Evolutionary conservation across 768 basidiomycete genomes (phyloP).

Genomic region (Steccherinum ochraceum): DNA sequence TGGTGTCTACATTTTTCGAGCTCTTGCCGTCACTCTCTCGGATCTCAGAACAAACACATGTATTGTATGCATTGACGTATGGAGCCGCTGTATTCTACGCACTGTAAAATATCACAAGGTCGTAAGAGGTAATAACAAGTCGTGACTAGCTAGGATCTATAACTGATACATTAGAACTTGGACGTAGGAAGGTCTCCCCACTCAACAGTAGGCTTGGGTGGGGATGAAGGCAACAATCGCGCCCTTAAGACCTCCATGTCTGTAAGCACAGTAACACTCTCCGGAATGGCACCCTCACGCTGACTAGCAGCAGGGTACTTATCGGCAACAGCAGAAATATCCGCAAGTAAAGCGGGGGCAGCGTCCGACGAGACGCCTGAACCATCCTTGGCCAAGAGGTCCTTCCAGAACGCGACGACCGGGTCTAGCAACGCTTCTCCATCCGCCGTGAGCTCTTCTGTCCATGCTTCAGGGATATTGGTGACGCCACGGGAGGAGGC

Average conservation of each 20-base stretch:
- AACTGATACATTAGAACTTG: conserved; percentile 35
- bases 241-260: conserved; percentile 65
- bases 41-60: too few relatives aligned
- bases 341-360: conserved; percentile 35
- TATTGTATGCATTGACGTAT: too few relatives aligned
- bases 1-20: too few relatives aligned
- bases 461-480: conserved; percentile 46
- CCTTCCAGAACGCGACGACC: conserved; percentile 61
- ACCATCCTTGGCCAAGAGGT: conserved; percentile 33
- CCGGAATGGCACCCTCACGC: conserved; percentile 36
- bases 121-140: too few relatives aligned
- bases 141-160: too few relatives aligned
- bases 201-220: conserved; percentile 60
- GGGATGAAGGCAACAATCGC: conserved; percentile 43
- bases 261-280: conserved; percentile 54
- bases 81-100: too few relatives aligned
- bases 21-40: too few relatives aligned
- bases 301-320: conserved; percentile 52
- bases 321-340: conserved; percentile 52
- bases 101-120: too few relatives aligned
- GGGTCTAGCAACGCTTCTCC: conserved; percentile 50
- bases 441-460: conserved; percentile 41
- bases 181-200: conserved; percentile 70
- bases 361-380: conserved; percentile 29
- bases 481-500: conserved; percentile 44